Conservation (phyloP, 116 monocot genomes). For the Zostera marina region DNA sequence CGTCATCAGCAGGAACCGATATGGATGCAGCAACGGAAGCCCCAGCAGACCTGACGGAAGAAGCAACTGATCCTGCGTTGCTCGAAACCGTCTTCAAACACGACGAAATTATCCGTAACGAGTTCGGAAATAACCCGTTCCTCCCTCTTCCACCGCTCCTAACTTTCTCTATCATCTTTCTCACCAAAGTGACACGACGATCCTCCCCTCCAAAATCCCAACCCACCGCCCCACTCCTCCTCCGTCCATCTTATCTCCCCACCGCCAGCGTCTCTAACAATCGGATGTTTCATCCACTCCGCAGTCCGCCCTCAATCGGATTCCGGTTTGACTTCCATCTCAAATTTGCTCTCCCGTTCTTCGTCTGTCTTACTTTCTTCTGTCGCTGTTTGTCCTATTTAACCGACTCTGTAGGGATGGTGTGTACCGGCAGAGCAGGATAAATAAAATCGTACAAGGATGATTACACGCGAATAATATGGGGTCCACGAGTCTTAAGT, state of each 20-base stretch:
- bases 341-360: not conserved
- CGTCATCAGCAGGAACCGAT: constrained; percentile 38
- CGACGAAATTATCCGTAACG: constrained; percentile 82
- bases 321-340: not conserved
- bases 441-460: too few species aligned
- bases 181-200: not conserved
- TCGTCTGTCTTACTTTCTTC: not conserved
- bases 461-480: too few species aligned
- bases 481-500: too few species aligned
- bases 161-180: constrained; percentile 2
- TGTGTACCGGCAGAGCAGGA: too few species aligned
- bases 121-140: constrained; percentile 68
- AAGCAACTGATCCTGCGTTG: constrained; percentile 70
- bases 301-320: not conserved
- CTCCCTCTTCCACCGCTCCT: not conserved
- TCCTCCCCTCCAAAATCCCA: not conserved
- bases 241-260: constrained; percentile 1
- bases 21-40: constrained; percentile 75
- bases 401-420: too few species aligned
- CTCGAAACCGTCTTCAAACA: constrained; percentile 87
- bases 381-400: not conserved
- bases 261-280: not conserved
- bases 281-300: not conserved
- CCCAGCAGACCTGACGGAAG: constrained; percentile 74
- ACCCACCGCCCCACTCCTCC: constrained; percentile 4